Evolutionary conservation across 768 basidiomycete genomes (phyloP), one percentile per base, ranked within the genome.

Genomic region (Mycena galopus): DNA sequence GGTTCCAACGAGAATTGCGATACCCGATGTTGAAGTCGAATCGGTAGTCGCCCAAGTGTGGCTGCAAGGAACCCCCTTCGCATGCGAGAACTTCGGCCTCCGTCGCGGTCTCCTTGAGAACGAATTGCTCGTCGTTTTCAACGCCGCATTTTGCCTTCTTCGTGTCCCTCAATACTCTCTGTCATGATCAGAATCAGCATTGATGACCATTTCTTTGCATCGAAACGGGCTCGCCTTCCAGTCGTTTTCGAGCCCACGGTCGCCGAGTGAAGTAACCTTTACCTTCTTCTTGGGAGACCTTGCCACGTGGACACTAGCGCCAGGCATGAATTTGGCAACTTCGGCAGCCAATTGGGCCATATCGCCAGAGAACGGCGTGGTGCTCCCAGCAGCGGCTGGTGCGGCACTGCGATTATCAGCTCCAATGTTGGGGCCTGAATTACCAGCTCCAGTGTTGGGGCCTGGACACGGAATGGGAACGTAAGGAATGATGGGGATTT

Each of bases 1-100:
- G 27, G 25, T 55, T 65, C 64, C 64, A 65, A 32, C 35, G 55
- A 11, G 64, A 55, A 11, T 55, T 4, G 33, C 19, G 32, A 55
- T 21, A 39, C 7, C 51, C 53, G 3, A 2, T 1, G 35, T 29
- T 27, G 64, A 55, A 56, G n/a, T 65, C 33, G 33, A 65, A 55
- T 56, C 64, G 10, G 8, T 4, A 65, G 19, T 65, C 53, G 14
- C 42, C 19, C 1, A 21, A 1, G 0, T 30, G 5, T 2, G 35
- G 51, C 3, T 1, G 2, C 8, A 37, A 3, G 6, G 3, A 10
- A 1, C 64, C 51, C 5, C 30, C 16, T 19, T 56, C 23, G 35
- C 64, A 65, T 27, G 21, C 8, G 23, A 1, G 23, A 42, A 65
- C 35, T 39, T 65, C 64, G 1, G 37, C 51, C 16, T 1, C 25